A percentile compares a stretch with the other conserved stretches of the same genome.
Conservation (phyloP, 768 basidiomycete species). For the Gymnopilus dilepis region DNA sequence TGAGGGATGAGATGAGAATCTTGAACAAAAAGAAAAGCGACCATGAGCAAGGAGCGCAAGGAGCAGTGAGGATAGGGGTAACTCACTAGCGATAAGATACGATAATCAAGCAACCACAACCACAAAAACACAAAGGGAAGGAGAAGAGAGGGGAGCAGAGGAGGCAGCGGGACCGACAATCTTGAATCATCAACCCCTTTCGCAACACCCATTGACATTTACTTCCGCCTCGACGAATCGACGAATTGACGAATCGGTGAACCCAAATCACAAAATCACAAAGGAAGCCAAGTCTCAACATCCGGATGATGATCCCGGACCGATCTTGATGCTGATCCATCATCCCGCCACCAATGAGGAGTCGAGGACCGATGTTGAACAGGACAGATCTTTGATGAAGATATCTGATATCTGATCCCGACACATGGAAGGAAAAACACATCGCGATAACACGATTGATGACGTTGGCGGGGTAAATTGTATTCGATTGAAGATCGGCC, state of each 20-base stretch:
- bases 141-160: neutral
- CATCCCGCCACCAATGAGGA: neutral
- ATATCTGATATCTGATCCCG: neutral
- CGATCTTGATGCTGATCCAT: too few relatives aligned
- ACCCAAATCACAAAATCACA: too few relatives aligned
- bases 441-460: neutral
- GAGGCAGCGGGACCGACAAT: neutral
- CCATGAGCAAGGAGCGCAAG: neutral
- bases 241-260: too few relatives aligned
- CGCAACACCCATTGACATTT: too few relatives aligned
- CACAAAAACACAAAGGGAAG: neutral
- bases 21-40: neutral
- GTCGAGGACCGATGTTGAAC: neutral
- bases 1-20: neutral
- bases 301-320: too few relatives aligned
- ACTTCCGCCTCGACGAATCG: too few relatives aligned
- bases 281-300: too few relatives aligned
- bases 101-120: neutral
- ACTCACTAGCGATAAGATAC: constrained; percentile 3
- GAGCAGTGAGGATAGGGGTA: too few relatives aligned
- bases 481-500: too few relatives aligned
- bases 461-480: constrained; percentile 4
- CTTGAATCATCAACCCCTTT: too few relatives aligned
- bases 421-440: too few relatives aligned
- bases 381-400: neutral